Evolutionary conservation across 2,329 filamentous ascomycete species (phyloP), one percentile per base, ranked within the genome.

Genomic region (Venturia oleaginea): DNA sequence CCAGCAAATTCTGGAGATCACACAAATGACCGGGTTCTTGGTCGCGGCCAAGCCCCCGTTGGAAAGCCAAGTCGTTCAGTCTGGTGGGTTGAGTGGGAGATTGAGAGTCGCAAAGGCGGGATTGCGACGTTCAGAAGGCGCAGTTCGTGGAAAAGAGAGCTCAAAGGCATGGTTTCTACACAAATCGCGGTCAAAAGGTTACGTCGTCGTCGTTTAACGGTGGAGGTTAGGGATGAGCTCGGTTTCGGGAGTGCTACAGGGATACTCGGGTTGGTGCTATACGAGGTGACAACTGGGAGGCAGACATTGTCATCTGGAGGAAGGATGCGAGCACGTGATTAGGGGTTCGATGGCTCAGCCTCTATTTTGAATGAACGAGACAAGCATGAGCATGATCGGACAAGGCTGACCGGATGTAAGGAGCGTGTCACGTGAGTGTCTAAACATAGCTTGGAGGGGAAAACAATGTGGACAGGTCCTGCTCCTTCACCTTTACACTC

Each of bases 161-260:
- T 1, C 8, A 19, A 27, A 5, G 2, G 22, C 13, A 51, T 51
- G n/a, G 24, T 24, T 27, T 11, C 46, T 51, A 22, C 13, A 51
- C 46, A 15, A 15, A 15, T 10, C 10, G 46, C 46, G 46, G 46
- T 27, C n/a, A 8, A 51, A 51, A 13, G n/a, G 46, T 51, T 51
- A 51, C 48, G 48, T 55, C 15, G 24, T 55, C 30, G 48, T 2
- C 6, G 24, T 32, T 19, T 30, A 10, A 19, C 17, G n/a, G 46
- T 51, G 48, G 48, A 54, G 6, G 17, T 19, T n/a, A 7, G 4
- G n/a, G 43, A n/a, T 24, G 34, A 37, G 11, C 15, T 57, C 51
- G 51, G 51, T 32, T 57, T 57, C 51, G 51, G 51, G 51, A 57
- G 51, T 37, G 51, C 8, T 8, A 10, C 51, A 57, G 51, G 51